phyloP scores from a whole-genome alignment of 1,284 basidiomycete genomes.

The Athelia psychrophila region DNA sequence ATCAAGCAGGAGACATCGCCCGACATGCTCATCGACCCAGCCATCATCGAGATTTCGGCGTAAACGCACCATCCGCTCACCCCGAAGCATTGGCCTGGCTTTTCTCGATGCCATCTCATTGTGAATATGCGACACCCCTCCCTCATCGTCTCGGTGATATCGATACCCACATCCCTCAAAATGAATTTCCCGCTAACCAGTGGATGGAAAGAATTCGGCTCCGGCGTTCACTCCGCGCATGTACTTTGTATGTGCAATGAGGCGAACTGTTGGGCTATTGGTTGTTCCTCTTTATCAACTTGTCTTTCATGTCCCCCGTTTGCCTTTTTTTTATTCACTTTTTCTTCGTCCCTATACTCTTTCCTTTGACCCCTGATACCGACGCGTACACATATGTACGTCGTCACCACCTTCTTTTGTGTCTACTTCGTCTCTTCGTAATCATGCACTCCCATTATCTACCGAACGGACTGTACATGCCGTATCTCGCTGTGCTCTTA shows the following conservation, averaged over 20 bases:
- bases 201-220: constrained; percentile 41
- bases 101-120: constrained; percentile 24
- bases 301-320: constrained; percentile 26
- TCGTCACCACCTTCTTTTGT: background rate
- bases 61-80: background rate
- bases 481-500: background rate
- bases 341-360: constrained; percentile 12
- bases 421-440: background rate
- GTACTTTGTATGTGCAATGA: constrained; percentile 10
- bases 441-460: background rate
- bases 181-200: constrained; percentile 18
- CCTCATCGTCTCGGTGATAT: constrained; percentile 9
- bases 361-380: constrained; percentile 5
- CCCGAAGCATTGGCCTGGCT: background rate
- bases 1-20: constrained; percentile 30
- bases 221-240: constrained; percentile 22
- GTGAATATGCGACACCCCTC: constrained; percentile 21
- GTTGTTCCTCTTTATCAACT: constrained; percentile 54
- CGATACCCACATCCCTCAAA: background rate
- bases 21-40: constrained; percentile 24
- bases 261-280: constrained; percentile 57
- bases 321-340: constrained; percentile 28
- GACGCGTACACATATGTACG: background rate
- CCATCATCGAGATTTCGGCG: background rate
- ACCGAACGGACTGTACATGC: background rate